Conservation (phyloP, 495 filamentous ascomycete species). For the Aspergillus cristatus region DNA sequence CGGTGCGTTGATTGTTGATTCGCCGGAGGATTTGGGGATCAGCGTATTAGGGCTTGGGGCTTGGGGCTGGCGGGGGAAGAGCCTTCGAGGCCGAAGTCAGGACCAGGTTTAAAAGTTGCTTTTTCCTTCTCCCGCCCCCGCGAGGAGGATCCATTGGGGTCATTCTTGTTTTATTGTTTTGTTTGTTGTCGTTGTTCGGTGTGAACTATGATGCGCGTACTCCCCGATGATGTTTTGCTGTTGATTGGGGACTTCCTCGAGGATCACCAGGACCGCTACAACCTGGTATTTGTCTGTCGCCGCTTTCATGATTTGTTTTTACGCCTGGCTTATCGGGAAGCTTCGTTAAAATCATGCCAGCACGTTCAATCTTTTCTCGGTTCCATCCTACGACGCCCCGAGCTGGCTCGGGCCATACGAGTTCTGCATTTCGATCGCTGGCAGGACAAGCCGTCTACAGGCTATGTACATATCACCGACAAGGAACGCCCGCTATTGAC, state of each 20-base stretch:
- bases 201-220: not conserved
- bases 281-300: slow-evolving; percentile 21
- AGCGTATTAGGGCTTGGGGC: no score
- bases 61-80: no score
- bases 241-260: slow-evolving; percentile 23
- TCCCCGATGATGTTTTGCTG: slow-evolving; percentile 25
- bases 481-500: slow-evolving; percentile 9
- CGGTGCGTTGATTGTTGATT: no score
- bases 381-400: slow-evolving; percentile 13
- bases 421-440: slow-evolving; percentile 18
- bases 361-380: slow-evolving; percentile 16
- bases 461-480: not conserved
- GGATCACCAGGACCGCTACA: slow-evolving; percentile 18
- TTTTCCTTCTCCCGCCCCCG: no score
- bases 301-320: slow-evolving; percentile 25
- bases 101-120: no score
- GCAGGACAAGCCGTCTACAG: slow-evolving; percentile 1
- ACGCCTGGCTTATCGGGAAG: slow-evolving; percentile 17
- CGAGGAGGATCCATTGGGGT: no score
- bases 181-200: no score
- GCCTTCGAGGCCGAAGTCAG: no score
- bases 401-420: slow-evolving; percentile 18
- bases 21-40: no score
- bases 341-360: slow-evolving; percentile 10
- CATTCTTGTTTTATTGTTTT: no score